Evolutionary conservation across 176 grass and related monocot species (phyloP), one percentile per base, ranked within the genome.

Genomic region (Oryza glaberrima): DNA sequence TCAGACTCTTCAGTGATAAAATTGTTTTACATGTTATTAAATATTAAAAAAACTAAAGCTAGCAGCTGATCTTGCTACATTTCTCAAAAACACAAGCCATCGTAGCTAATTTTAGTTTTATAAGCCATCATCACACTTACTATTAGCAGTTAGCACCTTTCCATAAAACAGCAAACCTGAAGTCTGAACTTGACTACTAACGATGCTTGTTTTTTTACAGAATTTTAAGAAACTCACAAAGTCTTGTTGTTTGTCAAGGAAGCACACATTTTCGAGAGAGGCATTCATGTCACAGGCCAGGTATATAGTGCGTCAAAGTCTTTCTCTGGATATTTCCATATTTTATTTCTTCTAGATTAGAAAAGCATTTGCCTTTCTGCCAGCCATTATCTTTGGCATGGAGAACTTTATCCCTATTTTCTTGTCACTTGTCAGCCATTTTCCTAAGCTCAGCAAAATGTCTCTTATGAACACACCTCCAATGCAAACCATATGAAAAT

Each of bases 361-460:
- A 76, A 84, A 80, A 88, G 22, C 28, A 81, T 72, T 70, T 84
- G 20, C 76, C 19, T 86, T 90, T 73, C 45, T 84, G n/a, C 77
- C 41, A 77, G 40, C 41, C 65, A 80, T 87, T 73, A 80, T 87
- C 70, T 43, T 79, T 83, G 61, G 76, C 84, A 70, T 41, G 71
- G 43, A 76, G 41, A 28, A 76, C 16, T 72, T 73, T 46, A 77
- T 81, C 71, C 5, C 52, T 86, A 17, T 36, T 67, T 66, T 78
- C 34, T 68, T 76, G 68, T 48, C 67, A 90, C 34, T 68, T 76
- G 68, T 49, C 67, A 90, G 36, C 83, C 73, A 82, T 66, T 68
- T 78, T 68, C 19, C 25, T 66, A 38, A 11, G 2, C 66, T 34
- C 19, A 51, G 7, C 11, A 65, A 77, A 77, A 81, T 63, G 77